These are phyloP conservation scores for Asterophora parasitica DNA, from an alignment of 768 basidiomycete genomes.

Conservation along the genomic window DNA sequence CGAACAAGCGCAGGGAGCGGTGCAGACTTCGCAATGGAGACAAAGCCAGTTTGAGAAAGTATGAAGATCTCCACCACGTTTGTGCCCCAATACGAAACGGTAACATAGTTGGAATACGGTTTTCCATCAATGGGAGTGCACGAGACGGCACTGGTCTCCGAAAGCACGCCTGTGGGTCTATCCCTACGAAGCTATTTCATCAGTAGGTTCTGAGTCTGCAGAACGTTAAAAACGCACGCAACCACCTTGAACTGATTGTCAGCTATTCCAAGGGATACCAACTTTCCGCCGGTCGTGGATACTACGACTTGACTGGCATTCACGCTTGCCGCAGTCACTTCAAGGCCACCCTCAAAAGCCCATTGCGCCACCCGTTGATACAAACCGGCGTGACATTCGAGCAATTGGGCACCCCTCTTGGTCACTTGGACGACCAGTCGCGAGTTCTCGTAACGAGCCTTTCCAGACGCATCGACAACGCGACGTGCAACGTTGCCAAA, in stretches of 20 bases:
- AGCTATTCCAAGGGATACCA: constrained; percentile 47
- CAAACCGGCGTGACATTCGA: constrained; percentile 52
- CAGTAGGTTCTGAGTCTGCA: neutral
- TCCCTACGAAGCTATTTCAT: constrained; percentile 9
- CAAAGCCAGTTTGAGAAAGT: constrained; percentile 22
- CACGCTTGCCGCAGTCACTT: constrained; percentile 65
- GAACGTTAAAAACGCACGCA: constrained; percentile 22
- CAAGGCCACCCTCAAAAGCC: constrained; percentile 24
- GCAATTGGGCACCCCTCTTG: constrained; percentile 43
- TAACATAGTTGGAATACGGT: constrained; percentile 43
- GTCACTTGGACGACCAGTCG: constrained; percentile 73
- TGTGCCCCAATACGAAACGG: constrained; percentile 74
- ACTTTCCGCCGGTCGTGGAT: constrained; percentile 48
- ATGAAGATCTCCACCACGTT: constrained; percentile 57
- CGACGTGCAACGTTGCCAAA: constrained; percentile 50
- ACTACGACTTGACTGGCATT: constrained; percentile 66
- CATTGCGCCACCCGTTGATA: constrained; percentile 41
- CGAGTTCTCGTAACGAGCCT: constrained; percentile 37
- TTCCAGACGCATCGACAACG: constrained; percentile 23
- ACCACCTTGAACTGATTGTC: constrained; percentile 29
- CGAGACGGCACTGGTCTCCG: constrained; percentile 69
- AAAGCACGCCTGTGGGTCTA: constrained; percentile 9
- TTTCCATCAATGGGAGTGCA: constrained; percentile 52
- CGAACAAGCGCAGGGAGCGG: constrained; percentile 39
- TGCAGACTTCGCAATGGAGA: constrained; percentile 30